Conservation (phyloP, 179 eudicot species). For the Heliamphora pulchella region DNA sequence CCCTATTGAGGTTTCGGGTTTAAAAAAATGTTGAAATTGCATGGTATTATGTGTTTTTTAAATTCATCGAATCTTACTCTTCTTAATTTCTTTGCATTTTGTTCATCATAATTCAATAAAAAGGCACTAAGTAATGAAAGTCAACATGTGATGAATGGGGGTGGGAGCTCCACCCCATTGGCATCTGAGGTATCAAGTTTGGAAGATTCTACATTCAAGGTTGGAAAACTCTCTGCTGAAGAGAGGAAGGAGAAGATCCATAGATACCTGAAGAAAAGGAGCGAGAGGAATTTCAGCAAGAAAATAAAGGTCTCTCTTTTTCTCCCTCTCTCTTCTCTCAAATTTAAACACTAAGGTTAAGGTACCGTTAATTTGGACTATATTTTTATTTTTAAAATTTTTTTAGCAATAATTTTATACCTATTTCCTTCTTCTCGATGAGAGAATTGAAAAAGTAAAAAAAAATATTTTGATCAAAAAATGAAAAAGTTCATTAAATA, state of each 20-base stretch:
- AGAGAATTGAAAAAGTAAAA: too few species aligned
- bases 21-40: too few species aligned
- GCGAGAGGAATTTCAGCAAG: constrained; percentile 93
- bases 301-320: constrained; percentile 69
- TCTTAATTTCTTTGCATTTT: background rate
- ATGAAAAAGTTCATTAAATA: too few species aligned
- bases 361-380: too few species aligned
- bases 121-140: constrained; percentile 71
- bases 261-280: constrained; percentile 86
- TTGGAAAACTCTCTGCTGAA: constrained; percentile 65
- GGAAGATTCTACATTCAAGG: constrained; percentile 67
- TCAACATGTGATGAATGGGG: constrained; percentile 51
- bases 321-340: background rate
- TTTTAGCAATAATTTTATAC: too few species aligned
- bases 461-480: too few species aligned
- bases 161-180: constrained; percentile 44
- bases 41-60: background rate
- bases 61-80: background rate
- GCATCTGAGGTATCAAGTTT: constrained; percentile 61
- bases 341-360: too few species aligned
- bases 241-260: constrained; percentile 82
- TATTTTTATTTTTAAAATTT: too few species aligned
- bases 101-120: background rate
- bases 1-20: too few species aligned
- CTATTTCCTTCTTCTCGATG: too few species aligned